A percentile compares a stretch with the other conserved stretches of the same genome.
These are phyloP conservation scores for Sporisorium iseilematis-ciliati DNA, from an alignment of 1,284 basidiomycete species.

Conservation along the genomic window DNA sequence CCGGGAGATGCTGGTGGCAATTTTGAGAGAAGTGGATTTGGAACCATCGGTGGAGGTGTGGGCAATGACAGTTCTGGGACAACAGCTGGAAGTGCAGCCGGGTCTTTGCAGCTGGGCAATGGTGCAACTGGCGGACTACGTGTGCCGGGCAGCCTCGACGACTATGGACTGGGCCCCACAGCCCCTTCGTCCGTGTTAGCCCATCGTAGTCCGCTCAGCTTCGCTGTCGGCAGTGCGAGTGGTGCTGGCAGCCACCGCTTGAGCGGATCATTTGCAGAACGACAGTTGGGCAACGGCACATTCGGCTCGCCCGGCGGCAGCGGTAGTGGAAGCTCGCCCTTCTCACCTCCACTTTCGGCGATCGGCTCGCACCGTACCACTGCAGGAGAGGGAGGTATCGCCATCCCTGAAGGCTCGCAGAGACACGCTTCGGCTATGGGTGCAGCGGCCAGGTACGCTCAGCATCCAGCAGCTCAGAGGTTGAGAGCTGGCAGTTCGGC, in stretches of 20 bases:
- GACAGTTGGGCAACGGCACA: slow-evolving; percentile 23
- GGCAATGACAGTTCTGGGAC: slow-evolving; percentile 2
- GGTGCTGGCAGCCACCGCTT: slow-evolving; percentile 10
- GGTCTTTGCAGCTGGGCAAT: slow-evolving; percentile 22
- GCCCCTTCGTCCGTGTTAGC: slow-evolving; percentile 57
- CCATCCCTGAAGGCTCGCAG: slow-evolving; percentile 29
- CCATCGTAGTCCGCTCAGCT: slow-evolving; percentile 41
- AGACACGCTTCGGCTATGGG: slow-evolving; percentile 14
- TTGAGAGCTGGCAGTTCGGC: slow-evolving; percentile 36
- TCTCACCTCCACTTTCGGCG: slow-evolving; percentile 39
- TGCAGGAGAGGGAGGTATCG: slow-evolving; percentile 34
- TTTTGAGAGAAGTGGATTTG: slow-evolving; percentile 18
- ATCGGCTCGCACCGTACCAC: slow-evolving; percentile 33
- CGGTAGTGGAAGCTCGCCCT: slow-evolving; percentile 18
- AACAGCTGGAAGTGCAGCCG: neutral
- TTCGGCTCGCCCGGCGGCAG: slow-evolving; percentile 42
- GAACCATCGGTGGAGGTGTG: slow-evolving; percentile 10
- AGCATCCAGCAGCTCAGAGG: slow-evolving; percentile 46
- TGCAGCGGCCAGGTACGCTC: slow-evolving; percentile 7
- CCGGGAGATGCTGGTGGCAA: slow-evolving; percentile 9
- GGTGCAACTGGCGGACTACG: slow-evolving; percentile 12
- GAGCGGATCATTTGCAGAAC: slow-evolving; percentile 36
- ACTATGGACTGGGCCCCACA: slow-evolving; percentile 56
- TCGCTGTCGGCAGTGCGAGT: slow-evolving; percentile 18
- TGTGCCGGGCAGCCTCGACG: slow-evolving; percentile 28